phyloP scores from a whole-genome alignment of 148 eudicot genomes.

The Vaccinium myrtillus region DNA sequence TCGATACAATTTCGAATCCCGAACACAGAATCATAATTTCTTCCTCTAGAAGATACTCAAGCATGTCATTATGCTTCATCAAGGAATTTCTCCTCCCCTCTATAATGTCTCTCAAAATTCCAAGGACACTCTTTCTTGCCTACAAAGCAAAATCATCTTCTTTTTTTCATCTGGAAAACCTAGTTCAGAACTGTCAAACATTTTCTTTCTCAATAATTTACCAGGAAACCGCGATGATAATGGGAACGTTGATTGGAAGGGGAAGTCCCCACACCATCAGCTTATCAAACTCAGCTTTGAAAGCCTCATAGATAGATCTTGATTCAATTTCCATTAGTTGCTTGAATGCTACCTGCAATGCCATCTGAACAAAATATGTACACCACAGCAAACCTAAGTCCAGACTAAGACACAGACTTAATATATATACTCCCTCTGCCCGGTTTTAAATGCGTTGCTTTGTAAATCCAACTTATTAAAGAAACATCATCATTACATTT shows the following conservation, averaged over 20 bases:
- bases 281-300: slow-evolving; percentile 55
- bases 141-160: slow-evolving; percentile 13
- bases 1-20: slow-evolving; percentile 83
- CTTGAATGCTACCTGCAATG: slow-evolving; percentile 39
- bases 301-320: slow-evolving; percentile 29
- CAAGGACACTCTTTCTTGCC: slow-evolving; percentile 56
- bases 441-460: too few relatives aligned
- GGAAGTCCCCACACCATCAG: slow-evolving; percentile 56
- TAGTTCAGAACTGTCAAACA: neutral
- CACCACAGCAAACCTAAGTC: neutral
- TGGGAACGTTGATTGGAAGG: slow-evolving; percentile 64
- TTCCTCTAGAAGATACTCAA: slow-evolving; percentile 39
- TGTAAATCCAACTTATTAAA: too few relatives aligned
- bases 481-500: too few relatives aligned
- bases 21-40: slow-evolving; percentile 70
- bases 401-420: too few relatives aligned
- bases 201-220: neutral
- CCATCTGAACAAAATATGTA: slow-evolving; percentile 47
- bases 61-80: slow-evolving; percentile 45
- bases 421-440: neutral
- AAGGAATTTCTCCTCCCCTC: slow-evolving; percentile 50
- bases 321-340: slow-evolving; percentile 50
- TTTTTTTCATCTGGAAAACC: neutral
- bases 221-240: slow-evolving; percentile 60
- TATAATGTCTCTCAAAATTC: slow-evolving; percentile 41